phyloP scores from a whole-genome alignment of 129 eudicot genomes.

The Lactuca saligna region DNA sequence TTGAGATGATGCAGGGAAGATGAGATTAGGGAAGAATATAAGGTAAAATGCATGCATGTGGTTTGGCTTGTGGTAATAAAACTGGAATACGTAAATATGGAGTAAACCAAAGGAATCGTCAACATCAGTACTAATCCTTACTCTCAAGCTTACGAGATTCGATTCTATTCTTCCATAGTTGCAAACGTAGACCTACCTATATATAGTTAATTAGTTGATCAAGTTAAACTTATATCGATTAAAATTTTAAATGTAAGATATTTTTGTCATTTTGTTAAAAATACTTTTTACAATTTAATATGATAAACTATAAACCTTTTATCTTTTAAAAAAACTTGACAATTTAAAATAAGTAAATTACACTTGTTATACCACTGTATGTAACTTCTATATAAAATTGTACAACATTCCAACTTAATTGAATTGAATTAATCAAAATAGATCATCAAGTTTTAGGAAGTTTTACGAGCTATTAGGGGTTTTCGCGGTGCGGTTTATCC shows the following conservation, averaged over 20 bases:
- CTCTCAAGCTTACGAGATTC: conserved; percentile 28
- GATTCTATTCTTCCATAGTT: conserved; percentile 22
- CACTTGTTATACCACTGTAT: too few relatives aligned
- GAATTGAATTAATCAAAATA: too few relatives aligned
- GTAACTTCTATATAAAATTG: too few relatives aligned
- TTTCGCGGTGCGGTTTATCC: too few relatives aligned
- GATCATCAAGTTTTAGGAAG: too few relatives aligned
- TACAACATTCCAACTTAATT: too few relatives aligned
- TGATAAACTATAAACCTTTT: not conserved
- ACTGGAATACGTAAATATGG: conserved; percentile 29
- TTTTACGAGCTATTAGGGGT: too few relatives aligned
- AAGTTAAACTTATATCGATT: not conserved
- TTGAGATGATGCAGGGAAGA: not conserved
- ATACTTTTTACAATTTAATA: too few relatives aligned
- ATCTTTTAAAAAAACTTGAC: too few relatives aligned
- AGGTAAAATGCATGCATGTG: conserved; percentile 21
- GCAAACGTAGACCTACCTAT: not conserved
- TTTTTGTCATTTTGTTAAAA: too few relatives aligned
- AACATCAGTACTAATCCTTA: conserved; percentile 16
- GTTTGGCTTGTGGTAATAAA: conserved; percentile 27
- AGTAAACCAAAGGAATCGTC: conserved; percentile 20
- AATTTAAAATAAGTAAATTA: too few relatives aligned
- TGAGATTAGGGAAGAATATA: conserved; percentile 11
- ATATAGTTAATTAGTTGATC: not conserved
- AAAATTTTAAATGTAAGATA: not conserved